Evolutionary conservation across 169 alveolate species (phyloP).

Genomic region (Plasmodium chabaudi): DNA sequence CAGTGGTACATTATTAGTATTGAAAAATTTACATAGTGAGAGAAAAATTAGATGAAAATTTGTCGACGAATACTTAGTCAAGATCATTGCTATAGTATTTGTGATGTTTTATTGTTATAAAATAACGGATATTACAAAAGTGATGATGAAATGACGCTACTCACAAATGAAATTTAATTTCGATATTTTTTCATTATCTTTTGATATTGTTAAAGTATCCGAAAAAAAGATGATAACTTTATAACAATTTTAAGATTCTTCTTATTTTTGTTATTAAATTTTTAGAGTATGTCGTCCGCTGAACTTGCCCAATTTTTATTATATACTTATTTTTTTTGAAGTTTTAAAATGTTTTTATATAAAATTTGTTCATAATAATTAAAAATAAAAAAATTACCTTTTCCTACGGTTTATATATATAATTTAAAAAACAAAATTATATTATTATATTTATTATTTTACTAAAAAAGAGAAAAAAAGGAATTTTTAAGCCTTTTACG

Average conservation of each 20-base stretch:
- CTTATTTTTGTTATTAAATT: constrained; percentile 7
- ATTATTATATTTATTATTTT: not conserved
- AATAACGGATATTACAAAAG: constrained; percentile 72
- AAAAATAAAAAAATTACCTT: not conserved
- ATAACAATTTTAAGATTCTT: constrained; percentile 2
- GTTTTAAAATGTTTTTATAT: not conserved
- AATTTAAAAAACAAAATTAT: not conserved
- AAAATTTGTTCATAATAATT: not conserved
- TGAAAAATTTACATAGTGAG: constrained; percentile 37
- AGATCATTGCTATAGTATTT: constrained; percentile 79
- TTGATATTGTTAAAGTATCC: constrained; percentile 32
- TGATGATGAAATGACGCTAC: constrained; percentile 77
- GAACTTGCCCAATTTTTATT: constrained; percentile 26
- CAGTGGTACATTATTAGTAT: constrained; percentile 60
- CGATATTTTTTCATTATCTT: constrained; percentile 21
- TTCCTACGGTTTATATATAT: not conserved
- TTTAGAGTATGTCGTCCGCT: constrained; percentile 72
- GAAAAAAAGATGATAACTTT: constrained; percentile 51
- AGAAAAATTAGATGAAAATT: not conserved
- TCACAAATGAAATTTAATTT: constrained; percentile 29
- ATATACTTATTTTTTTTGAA: not conserved
- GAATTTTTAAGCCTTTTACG: too few species aligned
- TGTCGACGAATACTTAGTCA: constrained; percentile 78
- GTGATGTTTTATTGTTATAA: constrained; percentile 75
- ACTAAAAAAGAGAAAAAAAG: not conserved